Base-by-base conservation (phyloP, 2,329 filamentous ascomycete genomes). In the Colletotrichum cereale region DNA sequence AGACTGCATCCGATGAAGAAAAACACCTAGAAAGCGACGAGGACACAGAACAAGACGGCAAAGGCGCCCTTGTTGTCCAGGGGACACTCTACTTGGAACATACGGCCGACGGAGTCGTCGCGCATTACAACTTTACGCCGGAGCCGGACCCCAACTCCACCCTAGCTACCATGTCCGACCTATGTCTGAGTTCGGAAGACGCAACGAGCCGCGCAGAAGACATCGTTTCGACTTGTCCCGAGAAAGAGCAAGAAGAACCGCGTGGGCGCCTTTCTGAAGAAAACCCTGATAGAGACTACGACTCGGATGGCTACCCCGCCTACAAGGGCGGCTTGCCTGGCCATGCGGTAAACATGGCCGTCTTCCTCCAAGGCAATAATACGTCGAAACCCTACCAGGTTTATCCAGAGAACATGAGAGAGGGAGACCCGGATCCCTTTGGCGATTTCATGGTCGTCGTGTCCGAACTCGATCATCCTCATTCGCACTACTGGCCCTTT, bases 1-100 rank as follows among this genome's bases (percentile, higher is more conserved):
- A 47, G n/a, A 12, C 8, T 26, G 24, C 24, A 11, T 3, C 12
- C 5, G 12, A 26, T 5, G 11, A 26, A 11, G 3, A 12, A 16
- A 5, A 26, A 24, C 12, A 0, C 44, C 44, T 1, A 8, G 47
- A 16, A 16, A 16, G 26, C 11, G 12, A 12, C 47, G n/a, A 14
- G 5, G 12, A 16, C 24, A n/a, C n/a, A 8, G 24, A 2, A 48
- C 3, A 48, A 26, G n/a, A 48, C 1, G 10, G n/a, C 7, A 1
- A 47, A 5, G 10, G 21, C 8, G 2, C 2, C 3, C 10, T 24
- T n/a, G 3, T 5, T 2, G 0, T n/a, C 3, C 10, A 47, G 21
- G 8, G 10, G 44, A 47, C 21, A 24, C 24, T 4, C 21, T 10
- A n/a, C 21, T 24, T 8, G 21, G 4, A 24, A 12, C 3, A 29